Evolutionary conservation across 202 grass and related monocot genomes (phyloP).

Genomic region (Digitaria exilis): DNA sequence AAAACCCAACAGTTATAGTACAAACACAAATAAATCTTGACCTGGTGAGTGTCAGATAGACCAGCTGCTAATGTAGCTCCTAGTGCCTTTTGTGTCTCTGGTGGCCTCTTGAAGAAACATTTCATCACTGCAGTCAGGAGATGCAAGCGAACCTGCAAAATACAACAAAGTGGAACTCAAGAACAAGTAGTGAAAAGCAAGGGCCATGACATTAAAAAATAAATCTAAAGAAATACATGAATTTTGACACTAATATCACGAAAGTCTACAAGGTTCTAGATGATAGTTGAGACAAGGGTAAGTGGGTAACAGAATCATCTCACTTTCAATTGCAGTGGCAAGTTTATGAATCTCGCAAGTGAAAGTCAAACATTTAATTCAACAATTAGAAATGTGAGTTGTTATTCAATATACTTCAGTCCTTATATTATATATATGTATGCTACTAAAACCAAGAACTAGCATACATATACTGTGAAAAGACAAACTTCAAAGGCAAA

Average conservation of each 20-base stretch:
- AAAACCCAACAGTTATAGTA: neutral
- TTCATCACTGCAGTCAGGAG: slow-evolving; percentile 94
- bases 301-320: neutral
- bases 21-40: slow-evolving; percentile 29
- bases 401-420: neutral
- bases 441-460: neutral
- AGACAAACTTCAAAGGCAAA: neutral
- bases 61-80: slow-evolving; percentile 91
- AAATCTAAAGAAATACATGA: slow-evolving; percentile 14
- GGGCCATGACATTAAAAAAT: neutral
- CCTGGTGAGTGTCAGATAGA: slow-evolving; percentile 88
- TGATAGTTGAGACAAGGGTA: neutral
- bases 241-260: slow-evolving; percentile 1
- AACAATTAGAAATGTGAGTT: neutral
- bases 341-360: neutral
- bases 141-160: slow-evolving; percentile 89
- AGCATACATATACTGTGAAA: neutral
- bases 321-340: neutral
- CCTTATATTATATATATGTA: slow-evolving; percentile 6
- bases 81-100: slow-evolving; percentile 84
- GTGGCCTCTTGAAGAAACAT: slow-evolving; percentile 97
- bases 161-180: slow-evolving; percentile 23
- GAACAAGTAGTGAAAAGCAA: slow-evolving; percentile 8
- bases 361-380: slow-evolving; percentile 10
- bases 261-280: slow-evolving; percentile 19